Base-by-base conservation (phyloP, 2,329 filamentous ascomycete genomes). In the Aspergillus ochraceoroseus region DNA sequence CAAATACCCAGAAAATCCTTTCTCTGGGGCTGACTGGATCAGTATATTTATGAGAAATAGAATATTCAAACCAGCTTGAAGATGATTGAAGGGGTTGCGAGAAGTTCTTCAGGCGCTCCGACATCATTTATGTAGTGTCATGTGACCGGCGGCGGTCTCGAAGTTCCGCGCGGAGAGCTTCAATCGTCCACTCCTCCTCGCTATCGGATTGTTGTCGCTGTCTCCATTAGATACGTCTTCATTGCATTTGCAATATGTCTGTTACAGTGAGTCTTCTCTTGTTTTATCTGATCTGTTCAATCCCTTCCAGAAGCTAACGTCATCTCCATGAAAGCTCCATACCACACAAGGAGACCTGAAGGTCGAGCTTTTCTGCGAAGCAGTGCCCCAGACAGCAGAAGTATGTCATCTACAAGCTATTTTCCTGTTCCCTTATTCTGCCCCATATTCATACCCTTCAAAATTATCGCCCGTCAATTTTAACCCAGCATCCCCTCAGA, bases 351-450 rank as follows among this genome's bases (percentile, higher is more conserved):
- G 92, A 61, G 83, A 92, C 67, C 76, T 98, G 62, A 98, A 96
- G 70, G 79, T 96, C 56, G 92, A 96, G 66, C 74, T 98, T 52
- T 96, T 95, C 70, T 96, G 90, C 71, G 87, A 95, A 64, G 83
- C 85, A 54, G 87, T 94, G 20, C 92, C 92, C 48, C 89, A 90
- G 65, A 95, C 92, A 0, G 84, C 88, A 48, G 86, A 95, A 70
- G 83, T 83, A 70, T 41, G 69, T 54, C 18, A 17, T 9, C 5
- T 18, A 4, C 7, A 8, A 34, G 34, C 12, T 13, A 13, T 15
- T 9, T 13, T 7, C 20, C 7, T 18, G 19, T 28, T 18, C 29
- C 7, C 13, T 22, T n/a, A 3, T 1, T 19, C 12, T 14, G 11
- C 14, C n/a, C 1, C 17, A 8, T 9, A 11, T 11, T 20, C 9